Conservation (phyloP, 2,329 filamentous ascomycete genomes). For the Penicillium hesseltinei region DNA sequence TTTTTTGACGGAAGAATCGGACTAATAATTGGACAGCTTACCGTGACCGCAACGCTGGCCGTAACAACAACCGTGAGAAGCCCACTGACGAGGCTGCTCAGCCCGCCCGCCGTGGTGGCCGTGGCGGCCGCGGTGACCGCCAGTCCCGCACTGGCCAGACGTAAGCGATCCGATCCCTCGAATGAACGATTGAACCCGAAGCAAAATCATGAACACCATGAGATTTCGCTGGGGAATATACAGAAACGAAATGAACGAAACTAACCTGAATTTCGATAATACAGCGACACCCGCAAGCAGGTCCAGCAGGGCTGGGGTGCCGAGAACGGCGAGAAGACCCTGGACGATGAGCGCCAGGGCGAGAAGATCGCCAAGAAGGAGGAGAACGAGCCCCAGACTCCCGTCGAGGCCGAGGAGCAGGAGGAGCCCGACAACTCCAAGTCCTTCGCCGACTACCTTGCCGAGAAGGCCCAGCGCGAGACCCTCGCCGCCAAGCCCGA, state of each 20-base stretch:
- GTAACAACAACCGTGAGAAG: constrained; percentile 77
- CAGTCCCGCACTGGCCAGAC: constrained; percentile 60
- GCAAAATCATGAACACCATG: neutral
- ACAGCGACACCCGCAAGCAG: constrained; percentile 47
- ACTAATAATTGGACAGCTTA: constrained; percentile 61
- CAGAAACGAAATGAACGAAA: constrained; percentile 5
- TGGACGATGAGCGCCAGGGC: constrained; percentile 87
- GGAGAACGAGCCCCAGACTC: constrained; percentile 66
- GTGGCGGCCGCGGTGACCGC: constrained; percentile 51
- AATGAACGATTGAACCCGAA: constrained; percentile 4
- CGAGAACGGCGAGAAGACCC: constrained; percentile 75
- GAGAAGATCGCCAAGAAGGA: constrained; percentile 85
- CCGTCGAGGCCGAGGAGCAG: constrained; percentile 46
- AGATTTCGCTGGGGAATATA: neutral
- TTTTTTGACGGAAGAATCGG: constrained; percentile 6
- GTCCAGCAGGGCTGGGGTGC: constrained; percentile 84
- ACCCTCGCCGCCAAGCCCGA: constrained; percentile 64
- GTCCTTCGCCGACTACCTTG: constrained; percentile 86
- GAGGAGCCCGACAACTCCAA: constrained; percentile 83
- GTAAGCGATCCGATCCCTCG: constrained; percentile 46
- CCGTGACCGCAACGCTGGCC: constrained; percentile 81
- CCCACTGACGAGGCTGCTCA: constrained; percentile 66
- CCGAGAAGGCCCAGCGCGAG: constrained; percentile 69
- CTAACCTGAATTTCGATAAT: constrained; percentile 20
- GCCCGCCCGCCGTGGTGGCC: constrained; percentile 47